Evolutionary conservation across 129 eudicot genomes (phyloP), one percentile per base, ranked within the genome.

Genomic region (Solidago caesia): DNA sequence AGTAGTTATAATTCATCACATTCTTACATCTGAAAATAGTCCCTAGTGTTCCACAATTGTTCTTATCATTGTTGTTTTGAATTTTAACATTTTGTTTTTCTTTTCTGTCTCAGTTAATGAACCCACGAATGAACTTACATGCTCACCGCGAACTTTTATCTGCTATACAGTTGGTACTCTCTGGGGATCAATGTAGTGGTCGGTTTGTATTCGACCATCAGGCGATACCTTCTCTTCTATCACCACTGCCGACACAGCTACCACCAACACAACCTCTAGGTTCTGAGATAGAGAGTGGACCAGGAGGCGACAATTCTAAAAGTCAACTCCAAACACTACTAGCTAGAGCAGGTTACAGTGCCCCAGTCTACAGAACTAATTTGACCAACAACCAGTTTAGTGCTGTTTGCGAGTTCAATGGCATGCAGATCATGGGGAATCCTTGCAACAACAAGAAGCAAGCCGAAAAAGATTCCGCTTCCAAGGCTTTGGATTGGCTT

Each of bases 301-400:
- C 97, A 13, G 97, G 97, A 48, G 97, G 97, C 39, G 93, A 92
- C 70, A 92, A 92, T 76, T 72, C 97, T 4, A 89, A 92, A 79
- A 84, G 87, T 79, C 96, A 85, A 81, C 88, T 92, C 51, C 96
- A 92, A 77, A 92, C 91, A 27, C 44, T 92, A 79, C 86, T 89
- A 21, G 61, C 96, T 16, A 87, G 97, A 72, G 91, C 93, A 57
- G 97, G 97, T 43, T 72, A 85, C 65, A 64, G 78, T 21, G 67
- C 88, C 14, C 96, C 97, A 14, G 55, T 60, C 42, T 92, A 92
- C 85, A 80, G 55, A 64, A 84, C 92, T 9, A 67, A 57, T 77
- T 74, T 77, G 52, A 67, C 77, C 33, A 89, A 87, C 88, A 74
- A 66, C 74, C 88, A 87, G 79, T 92, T 92, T 73, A 78, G 47